phyloP scores from a whole-genome alignment of 1,284 basidiomycete genomes.

The Ceratobasidium papillatum region DNA sequence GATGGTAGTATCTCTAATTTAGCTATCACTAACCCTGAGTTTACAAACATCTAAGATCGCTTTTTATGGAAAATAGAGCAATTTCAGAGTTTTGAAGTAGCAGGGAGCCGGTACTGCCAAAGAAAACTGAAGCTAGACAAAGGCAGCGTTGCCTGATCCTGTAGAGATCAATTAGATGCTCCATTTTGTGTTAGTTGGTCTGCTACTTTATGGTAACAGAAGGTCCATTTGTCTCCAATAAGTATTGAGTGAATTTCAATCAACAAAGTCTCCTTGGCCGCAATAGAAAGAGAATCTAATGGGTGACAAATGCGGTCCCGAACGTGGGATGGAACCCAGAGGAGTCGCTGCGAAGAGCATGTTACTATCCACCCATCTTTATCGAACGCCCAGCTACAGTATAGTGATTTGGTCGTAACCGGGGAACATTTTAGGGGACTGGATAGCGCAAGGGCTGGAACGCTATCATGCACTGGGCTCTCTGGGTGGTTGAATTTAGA shows the following conservation, averaged over 20 bases:
- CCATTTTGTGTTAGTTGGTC: too few species aligned
- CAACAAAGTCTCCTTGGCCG: neutral
- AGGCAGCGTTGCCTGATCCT: too few species aligned
- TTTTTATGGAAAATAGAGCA: too few species aligned
- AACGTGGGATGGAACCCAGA: neutral
- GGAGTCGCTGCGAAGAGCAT: neutral
- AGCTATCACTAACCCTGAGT: too few species aligned
- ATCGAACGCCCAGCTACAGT: constrained; percentile 10
- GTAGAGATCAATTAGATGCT: too few species aligned
- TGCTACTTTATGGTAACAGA: too few species aligned
- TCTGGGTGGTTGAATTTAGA: neutral
- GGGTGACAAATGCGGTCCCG: neutral
- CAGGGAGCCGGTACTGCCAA: too few species aligned
- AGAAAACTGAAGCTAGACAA: too few species aligned
- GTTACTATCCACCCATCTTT: constrained; percentile 8
- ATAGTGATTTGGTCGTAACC: neutral
- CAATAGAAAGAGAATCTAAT: neutral
- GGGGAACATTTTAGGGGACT: neutral
- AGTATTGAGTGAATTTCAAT: neutral
- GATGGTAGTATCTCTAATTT: too few species aligned
- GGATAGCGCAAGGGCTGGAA: neutral
- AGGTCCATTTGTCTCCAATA: neutral
- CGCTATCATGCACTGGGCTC: neutral
- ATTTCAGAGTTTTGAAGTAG: too few species aligned
- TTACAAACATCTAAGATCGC: too few species aligned